Evolutionary conservation across 2,329 filamentous ascomycete species (phyloP), one percentile per base, ranked within the genome.

Genomic region (Acrodontium crateriforme): DNA sequence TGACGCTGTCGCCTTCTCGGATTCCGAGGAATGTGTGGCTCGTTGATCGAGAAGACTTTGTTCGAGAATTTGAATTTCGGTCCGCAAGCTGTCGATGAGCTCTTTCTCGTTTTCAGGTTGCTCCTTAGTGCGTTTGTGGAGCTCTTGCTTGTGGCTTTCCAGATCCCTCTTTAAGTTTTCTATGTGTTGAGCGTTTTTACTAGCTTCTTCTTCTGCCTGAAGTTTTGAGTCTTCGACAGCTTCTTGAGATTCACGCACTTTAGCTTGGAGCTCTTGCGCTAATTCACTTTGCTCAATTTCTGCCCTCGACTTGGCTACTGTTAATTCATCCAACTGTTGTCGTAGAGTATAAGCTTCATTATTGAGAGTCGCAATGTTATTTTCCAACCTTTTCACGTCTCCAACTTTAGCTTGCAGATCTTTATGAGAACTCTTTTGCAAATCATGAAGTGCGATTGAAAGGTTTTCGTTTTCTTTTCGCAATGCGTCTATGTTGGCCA

Each of bases 211-310:
- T n/a, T 13, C 16, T 13, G n/a, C 16, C 12, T 18, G 12, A 14
- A 13, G 9, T 9, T 24, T 35, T 8, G 29, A 21, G 15, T 42
- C 32, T 14, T 39, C 34, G 5, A 30, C 36, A 16, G 27, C 31
- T 23, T 38, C 35, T 27, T 40, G 35, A 9, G 33, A 29, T 25
- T 40, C 31, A 9, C 31, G 23, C 2, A 44, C 28, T 17, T 38
- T 37, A 14, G 6, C 14, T 30, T 46, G 42, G 17, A 46, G 30
- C 10, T 37, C 32, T 25, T 37, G n/a, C n/a, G n/a, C n/a, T n/a
- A n/a, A n/a, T n/a, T n/a, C n/a, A n/a, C n/a, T n/a, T n/a, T n/a
- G n/a, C n/a, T n/a, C n/a, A n/a, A 20, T 26, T 20, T 41, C 25
- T 8, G 38, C 31, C 19, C 37, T 35, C 14, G 33, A 26, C 5